A percentile compares a stretch with the other conserved stretches of the same genome.
Conservation (phyloP, 148 eudicot species). For the Camellia japonica region DNA sequence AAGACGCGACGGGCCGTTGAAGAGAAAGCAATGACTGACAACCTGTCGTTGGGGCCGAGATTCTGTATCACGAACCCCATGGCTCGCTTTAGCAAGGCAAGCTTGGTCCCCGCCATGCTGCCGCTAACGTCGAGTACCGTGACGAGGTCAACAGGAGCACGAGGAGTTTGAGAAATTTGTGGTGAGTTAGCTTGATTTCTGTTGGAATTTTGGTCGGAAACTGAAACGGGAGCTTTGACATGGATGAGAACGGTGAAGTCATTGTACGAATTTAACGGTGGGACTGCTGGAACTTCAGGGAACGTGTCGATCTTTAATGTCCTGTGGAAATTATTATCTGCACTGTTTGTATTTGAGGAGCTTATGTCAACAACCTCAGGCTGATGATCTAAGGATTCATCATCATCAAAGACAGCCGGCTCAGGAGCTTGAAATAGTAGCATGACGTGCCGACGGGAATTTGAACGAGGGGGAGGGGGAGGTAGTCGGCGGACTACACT, state of each 20-base stretch:
- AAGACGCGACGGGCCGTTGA: conserved; percentile 74
- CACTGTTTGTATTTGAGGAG: conserved; percentile 12
- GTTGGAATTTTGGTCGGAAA: conserved; percentile 16
- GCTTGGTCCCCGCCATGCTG: conserved; percentile 93
- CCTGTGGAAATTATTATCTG: conserved; percentile 19
- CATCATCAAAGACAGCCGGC: conserved; percentile 67
- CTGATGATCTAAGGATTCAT: conserved; percentile 53
- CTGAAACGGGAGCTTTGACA: conserved; percentile 60
- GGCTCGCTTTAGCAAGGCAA: conserved; percentile 76
- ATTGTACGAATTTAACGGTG: conserved; percentile 31
- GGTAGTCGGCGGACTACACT: conserved; percentile 48
- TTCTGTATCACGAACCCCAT: conserved; percentile 85
- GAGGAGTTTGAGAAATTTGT: conserved; percentile 35
- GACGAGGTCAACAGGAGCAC: conserved; percentile 83
- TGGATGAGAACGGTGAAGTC: conserved; percentile 63
- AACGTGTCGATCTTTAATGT: conserved; percentile 48
- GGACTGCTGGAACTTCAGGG: conserved; percentile 59
- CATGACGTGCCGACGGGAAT: conserved; percentile 27
- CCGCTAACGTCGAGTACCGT: conserved; percentile 83
- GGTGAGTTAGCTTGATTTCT: conserved; percentile 23
- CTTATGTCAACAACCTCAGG: conserved; percentile 16
- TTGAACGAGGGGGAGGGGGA: conserved; percentile 42
- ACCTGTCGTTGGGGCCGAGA: conserved; percentile 70
- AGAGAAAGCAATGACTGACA: conserved; percentile 79
- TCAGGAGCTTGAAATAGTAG: conserved; percentile 48